phyloP scores from a whole-genome alignment of 345 rosid genomes.

The Jatropha curcas region DNA sequence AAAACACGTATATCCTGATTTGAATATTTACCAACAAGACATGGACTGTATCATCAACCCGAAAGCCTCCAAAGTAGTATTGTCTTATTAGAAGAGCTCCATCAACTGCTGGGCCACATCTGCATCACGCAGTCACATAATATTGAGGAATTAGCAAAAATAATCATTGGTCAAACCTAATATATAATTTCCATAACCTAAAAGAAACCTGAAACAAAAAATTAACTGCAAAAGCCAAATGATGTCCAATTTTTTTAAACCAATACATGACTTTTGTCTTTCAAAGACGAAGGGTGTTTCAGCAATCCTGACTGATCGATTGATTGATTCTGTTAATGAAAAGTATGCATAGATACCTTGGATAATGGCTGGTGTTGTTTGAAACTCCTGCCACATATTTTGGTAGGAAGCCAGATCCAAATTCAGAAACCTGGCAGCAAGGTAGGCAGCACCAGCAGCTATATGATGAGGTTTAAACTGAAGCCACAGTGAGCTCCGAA shows the following conservation, averaged over 20 bases:
- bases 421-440: conserved; percentile 63
- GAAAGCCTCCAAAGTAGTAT: neutral
- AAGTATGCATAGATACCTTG: conserved; percentile 44
- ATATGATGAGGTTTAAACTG: conserved; percentile 78
- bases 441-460: conserved; percentile 82
- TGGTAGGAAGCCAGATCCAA: conserved; percentile 54
- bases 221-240: neutral
- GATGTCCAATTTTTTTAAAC: no score
- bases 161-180: neutral
- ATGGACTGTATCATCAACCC: neutral
- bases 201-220: neutral
- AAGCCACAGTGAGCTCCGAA: conserved; percentile 82
- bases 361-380: conserved; percentile 59
- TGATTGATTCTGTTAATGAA: no score
- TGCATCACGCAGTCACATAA: conserved; percentile 31
- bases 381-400: conserved; percentile 68
- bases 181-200: neutral
- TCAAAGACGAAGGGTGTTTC: no score
- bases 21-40: neutral
- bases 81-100: conserved; percentile 54
- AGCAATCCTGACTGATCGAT: no score
- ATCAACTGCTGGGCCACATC: conserved; percentile 69
- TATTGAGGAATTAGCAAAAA: neutral
- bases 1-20: neutral
- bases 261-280: no score